A percentile compares a stretch with the other conserved stretches of the same genome.
phyloP scores from a whole-genome alignment of 306 rosid genomes.

The Astragalus membranaceus region DNA sequence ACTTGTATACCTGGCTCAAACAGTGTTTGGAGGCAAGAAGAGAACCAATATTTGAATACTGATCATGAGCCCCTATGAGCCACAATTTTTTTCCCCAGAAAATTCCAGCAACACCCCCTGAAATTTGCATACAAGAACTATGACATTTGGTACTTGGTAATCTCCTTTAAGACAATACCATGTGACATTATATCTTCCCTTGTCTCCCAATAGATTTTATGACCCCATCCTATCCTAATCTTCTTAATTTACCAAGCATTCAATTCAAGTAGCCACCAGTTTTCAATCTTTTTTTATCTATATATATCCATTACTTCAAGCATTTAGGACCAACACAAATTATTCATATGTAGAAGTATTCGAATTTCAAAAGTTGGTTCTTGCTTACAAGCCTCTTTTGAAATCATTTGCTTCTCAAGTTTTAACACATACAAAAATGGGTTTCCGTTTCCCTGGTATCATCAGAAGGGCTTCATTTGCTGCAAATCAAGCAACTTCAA shows the following conservation, averaged over 20 bases:
- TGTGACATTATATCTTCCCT: slow-evolving; percentile 26
- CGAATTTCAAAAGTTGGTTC: too few relatives aligned
- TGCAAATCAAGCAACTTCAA: too few relatives aligned
- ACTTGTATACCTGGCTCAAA: neutral
- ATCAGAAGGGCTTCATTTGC: too few relatives aligned
- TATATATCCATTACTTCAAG: neutral
- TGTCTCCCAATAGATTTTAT: neutral
- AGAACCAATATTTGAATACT: neutral
- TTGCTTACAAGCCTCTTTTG: neutral
- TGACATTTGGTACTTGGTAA: neutral
- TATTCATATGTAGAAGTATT: too few relatives aligned
- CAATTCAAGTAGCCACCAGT: neutral
- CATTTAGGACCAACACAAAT: slow-evolving; percentile 14
- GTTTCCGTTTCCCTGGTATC: too few relatives aligned
- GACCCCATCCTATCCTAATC: neutral
- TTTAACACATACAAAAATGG: too few relatives aligned
- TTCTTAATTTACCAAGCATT: neutral
- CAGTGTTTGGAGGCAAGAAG: neutral
- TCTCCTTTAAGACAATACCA: slow-evolving; percentile 28
- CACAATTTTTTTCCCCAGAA: neutral
- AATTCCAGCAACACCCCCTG: neutral
- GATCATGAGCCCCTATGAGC: neutral
- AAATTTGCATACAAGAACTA: neutral
- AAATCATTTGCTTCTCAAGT: neutral
- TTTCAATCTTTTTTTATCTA: neutral